These are phyloP conservation scores for Wickerhamiella domercqiae DNA, from an alignment of 805 yeast species.

Conservation along the genomic window DNA sequence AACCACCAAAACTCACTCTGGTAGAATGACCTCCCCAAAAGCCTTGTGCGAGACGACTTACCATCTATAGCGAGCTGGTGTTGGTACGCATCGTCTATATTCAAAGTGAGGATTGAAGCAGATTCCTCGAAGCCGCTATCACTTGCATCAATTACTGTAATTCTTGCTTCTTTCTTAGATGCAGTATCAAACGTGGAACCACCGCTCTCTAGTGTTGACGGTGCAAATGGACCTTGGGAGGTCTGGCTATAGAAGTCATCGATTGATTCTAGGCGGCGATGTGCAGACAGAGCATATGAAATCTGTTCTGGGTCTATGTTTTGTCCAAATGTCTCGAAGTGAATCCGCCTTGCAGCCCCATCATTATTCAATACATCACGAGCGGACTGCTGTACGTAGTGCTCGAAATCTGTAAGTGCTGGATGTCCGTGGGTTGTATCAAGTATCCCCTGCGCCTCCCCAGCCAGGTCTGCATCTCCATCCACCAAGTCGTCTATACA, in stretches of 20 bases:
- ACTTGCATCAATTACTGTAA: background rate
- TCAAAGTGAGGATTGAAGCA: conserved; percentile 17
- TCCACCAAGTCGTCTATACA: conserved; percentile 18
- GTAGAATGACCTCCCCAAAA: conserved; percentile 5
- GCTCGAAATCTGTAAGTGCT: conserved; percentile 18
- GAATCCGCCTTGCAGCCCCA: conserved; percentile 2
- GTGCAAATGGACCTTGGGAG: background rate
- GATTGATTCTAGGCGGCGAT: background rate
- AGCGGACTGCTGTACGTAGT: conserved; percentile 19
- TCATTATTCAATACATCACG: conserved; percentile 15
- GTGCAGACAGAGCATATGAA: background rate
- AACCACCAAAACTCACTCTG: conserved; percentile 10
- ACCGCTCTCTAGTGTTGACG: background rate
- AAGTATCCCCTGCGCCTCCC: conserved; percentile 16
- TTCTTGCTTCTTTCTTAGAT: background rate
- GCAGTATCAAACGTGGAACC: background rate
- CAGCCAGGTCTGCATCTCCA: conserved; percentile 18
- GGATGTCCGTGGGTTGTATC: conserved; percentile 4
- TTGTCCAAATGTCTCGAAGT: background rate
- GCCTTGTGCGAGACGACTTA: background rate
- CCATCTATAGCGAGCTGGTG: background rate
- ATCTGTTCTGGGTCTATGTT: background rate
- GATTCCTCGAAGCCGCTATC: conserved; percentile 9
- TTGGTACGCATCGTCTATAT: conserved; percentile 14
- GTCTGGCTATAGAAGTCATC: background rate